These are phyloP conservation scores for Clathrospora elynae DNA, from an alignment of 2,329 filamentous ascomycete species.

Conservation along the genomic window DNA sequence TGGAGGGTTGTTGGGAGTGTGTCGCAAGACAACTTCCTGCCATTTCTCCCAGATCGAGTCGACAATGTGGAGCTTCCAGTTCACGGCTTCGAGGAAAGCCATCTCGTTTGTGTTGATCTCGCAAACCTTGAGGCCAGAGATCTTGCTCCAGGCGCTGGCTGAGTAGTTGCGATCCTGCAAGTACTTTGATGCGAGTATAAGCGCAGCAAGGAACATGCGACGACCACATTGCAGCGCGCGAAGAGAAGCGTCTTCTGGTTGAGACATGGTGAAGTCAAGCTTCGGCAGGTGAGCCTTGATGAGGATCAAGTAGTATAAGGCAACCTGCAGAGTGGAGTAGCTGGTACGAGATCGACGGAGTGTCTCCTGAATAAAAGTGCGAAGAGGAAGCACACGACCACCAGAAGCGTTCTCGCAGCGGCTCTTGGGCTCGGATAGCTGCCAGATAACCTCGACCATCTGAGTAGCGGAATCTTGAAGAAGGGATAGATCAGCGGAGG, in stretches of 20 bases:
- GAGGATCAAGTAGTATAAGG: conserved; percentile 92
- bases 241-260: conserved; percentile 72
- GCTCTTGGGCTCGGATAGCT: conserved; percentile 79
- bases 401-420: conserved; percentile 68
- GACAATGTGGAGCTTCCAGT: conserved; percentile 93
- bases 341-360: conserved; percentile 91
- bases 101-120: conserved; percentile 99
- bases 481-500: conserved; percentile 32
- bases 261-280: conserved; percentile 84
- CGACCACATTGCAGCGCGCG: conserved; percentile 92
- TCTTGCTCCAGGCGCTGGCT: conserved; percentile 97
- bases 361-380: conserved; percentile 97
- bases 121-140: conserved; percentile 87
- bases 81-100: conserved; percentile 84
- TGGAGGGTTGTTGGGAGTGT: conserved; percentile 66
- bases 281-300: conserved; percentile 88
- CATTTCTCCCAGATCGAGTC: conserved; percentile 88
- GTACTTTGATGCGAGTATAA: conserved; percentile 97
- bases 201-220: conserved; percentile 93
- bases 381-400: conserved; percentile 83
- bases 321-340: conserved; percentile 96
- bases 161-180: conserved; percentile 98
- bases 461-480: conserved; percentile 89
- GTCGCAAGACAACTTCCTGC: conserved; percentile 89
- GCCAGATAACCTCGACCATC: conserved; percentile 97